Evolutionary conservation across 345 rosid genomes (phyloP).

Genomic region (Populus deltoides): DNA sequence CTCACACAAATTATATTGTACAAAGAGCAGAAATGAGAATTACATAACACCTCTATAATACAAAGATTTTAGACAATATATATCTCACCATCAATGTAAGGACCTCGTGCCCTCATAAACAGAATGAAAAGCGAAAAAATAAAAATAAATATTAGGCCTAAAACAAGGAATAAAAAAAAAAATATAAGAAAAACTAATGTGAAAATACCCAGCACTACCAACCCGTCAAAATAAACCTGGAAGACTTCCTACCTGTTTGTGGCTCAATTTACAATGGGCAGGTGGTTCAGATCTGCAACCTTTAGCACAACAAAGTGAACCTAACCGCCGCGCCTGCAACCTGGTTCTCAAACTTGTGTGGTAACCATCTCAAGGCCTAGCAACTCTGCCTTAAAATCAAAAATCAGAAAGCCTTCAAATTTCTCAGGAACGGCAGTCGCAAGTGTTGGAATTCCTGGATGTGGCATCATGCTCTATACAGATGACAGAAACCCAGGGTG

Average conservation of each 20-base stretch:
- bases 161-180: slow-evolving; percentile 16
- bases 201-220: slow-evolving; percentile 41
- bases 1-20: slow-evolving; percentile 48
- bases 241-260: slow-evolving; percentile 35
- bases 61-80: slow-evolving; percentile 15
- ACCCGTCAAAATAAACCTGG: slow-evolving; percentile 23
- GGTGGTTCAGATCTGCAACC: slow-evolving; percentile 23
- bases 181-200: slow-evolving; percentile 33
- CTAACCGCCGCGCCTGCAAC: slow-evolving; percentile 30
- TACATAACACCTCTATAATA: slow-evolving; percentile 54
- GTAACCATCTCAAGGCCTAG: slow-evolving; percentile 29
- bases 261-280: slow-evolving; percentile 52
- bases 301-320: slow-evolving; percentile 21
- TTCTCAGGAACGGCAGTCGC: slow-evolving; percentile 21
- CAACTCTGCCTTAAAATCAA: slow-evolving; percentile 20
- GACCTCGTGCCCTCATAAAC: slow-evolving; percentile 19
- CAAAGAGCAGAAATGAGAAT: slow-evolving; percentile 24
- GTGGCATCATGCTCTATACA: slow-evolving; percentile 50
- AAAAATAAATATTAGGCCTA: slow-evolving; percentile 28
- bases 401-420: slow-evolving; percentile 34
- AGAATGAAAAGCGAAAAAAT: background rate
- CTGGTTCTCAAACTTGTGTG: slow-evolving; percentile 34
- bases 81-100: slow-evolving; percentile 35
- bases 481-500: slow-evolving; percentile 39
- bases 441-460: slow-evolving; percentile 28